Base-by-base conservation (phyloP, 2,329 filamentous ascomycete genomes). In the Endocalyx cinctus region DNA sequence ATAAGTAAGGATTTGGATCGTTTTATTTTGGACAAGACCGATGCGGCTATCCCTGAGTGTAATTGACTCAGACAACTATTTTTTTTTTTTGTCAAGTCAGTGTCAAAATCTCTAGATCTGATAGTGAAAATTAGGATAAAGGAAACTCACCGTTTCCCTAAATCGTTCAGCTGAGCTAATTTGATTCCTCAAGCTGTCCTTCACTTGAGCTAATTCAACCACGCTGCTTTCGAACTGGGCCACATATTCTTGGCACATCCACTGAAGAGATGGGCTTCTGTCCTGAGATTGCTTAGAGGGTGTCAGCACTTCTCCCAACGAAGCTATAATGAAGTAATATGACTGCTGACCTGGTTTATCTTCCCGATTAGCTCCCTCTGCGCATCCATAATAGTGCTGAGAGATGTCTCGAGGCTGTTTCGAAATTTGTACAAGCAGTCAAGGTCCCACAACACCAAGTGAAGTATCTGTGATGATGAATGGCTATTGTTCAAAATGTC, bases 1-100 rank as follows among this genome's bases (percentile, higher is more conserved):
- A n/a, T 42, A 42, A 17, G 39, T 42, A 12, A 42, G 27, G 25
- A 23, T 35, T 17, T 42, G 39, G 17, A 42, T 36, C 10, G 36
- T 31, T 14, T 29, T 35, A 16, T 36, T 39, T 26, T 42, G 39
- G 27, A 33, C 17, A 35, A 27, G 12, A 34, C 29, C 17, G 17
- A 33, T 15, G 28, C 31, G n/a, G 11, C 31, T 28, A 10, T 28
- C 31, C 23, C 22, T 33, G n/a, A 33, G 23, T 18, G 31, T 25
- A 14, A 33, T 19, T 10, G 16, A 26, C 8, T 18, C 23, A n/a
- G 31, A 26, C 17, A 33, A 20, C 25, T 28, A 22, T 10, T 10
- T 4, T 6, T 22, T 8, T 8, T 16, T 12, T 33, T 28, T 27
- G 31, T 15, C 27, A 22, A 13, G 37, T 28, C 5, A 29, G 29